Conservation (phyloP, 169 alveolate genomes). For the Cryptosporidium ubiquitum region DNA sequence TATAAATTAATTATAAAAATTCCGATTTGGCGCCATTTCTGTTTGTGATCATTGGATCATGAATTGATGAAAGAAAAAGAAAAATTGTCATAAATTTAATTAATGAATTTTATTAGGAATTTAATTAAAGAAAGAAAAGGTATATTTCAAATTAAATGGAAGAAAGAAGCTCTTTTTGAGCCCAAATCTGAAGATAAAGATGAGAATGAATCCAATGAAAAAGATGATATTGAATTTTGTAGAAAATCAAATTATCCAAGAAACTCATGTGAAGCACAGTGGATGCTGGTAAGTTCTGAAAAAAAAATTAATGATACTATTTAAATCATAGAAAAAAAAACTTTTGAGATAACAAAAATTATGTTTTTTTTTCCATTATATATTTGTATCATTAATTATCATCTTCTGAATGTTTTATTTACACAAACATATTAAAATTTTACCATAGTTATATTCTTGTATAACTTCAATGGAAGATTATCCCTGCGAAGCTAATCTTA, state of each 20-base stretch:
- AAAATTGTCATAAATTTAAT: neutral
- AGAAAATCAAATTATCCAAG: slow-evolving; percentile 45
- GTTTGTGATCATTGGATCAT: neutral
- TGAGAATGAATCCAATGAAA: neutral
- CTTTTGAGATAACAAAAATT: neutral
- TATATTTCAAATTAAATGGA: neutral
- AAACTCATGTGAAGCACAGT: slow-evolving; percentile 63
- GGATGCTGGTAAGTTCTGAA: slow-evolving; percentile 66
- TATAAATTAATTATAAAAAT: no score
- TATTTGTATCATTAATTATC: no score
- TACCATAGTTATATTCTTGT: slow-evolving; percentile 24
- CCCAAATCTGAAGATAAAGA: neutral
- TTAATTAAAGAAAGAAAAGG: neutral
- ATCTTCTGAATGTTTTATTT: neutral
- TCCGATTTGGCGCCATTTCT: neutral
- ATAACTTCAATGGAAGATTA: slow-evolving; percentile 50
- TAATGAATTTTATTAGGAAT: neutral
- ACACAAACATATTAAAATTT: neutral
- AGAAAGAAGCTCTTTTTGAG: neutral
- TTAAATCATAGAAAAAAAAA: no score
- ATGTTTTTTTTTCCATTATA: neutral
- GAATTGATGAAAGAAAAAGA: neutral
- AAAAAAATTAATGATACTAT: neutral
- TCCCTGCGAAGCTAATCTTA: slow-evolving; percentile 13
- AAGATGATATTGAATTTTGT: neutral